A percentile compares a stretch with the other conserved stretches of the same genome.
Conservation (phyloP, 148 eudicot species). For the Salicornia ramosissima region DNA sequence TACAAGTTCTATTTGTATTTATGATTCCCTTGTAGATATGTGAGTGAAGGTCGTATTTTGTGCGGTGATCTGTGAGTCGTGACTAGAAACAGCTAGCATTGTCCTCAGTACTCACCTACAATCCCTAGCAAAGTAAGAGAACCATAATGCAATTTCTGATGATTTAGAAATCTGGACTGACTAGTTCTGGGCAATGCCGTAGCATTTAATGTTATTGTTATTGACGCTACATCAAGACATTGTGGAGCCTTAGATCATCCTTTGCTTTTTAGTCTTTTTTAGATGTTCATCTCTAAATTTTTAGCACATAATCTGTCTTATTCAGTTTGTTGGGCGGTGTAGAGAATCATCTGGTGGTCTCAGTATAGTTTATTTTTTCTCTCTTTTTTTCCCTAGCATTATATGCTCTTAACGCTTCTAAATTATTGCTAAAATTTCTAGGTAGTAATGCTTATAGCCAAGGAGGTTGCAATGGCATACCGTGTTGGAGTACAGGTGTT, state of each 20-base stretch:
- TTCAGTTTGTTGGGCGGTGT: neutral
- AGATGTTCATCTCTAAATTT: neutral
- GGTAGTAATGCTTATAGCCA: constrained; percentile 87
- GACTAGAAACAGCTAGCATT: neutral
- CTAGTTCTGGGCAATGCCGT: too few species aligned
- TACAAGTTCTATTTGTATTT: too few species aligned
- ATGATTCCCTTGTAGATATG: neutral
- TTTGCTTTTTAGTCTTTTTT: neutral
- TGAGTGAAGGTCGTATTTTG: neutral
- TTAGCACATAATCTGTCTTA: neutral
- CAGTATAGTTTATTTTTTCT: neutral
- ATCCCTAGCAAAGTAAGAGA: neutral
- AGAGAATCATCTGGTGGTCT: neutral
- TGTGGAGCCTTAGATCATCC: neutral
- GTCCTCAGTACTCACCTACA: neutral
- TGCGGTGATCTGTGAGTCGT: too few species aligned
- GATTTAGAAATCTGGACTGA: too few species aligned
- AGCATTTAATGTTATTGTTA: neutral
- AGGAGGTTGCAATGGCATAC: constrained; percentile 77
- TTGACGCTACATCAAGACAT: neutral
- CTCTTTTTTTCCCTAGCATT: neutral
- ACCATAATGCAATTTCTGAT: too few species aligned
- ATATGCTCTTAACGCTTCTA: constrained; percentile 1
- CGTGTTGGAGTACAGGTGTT: constrained; percentile 85
- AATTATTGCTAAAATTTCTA: constrained; percentile 17